A percentile compares a stretch with the other conserved stretches of the same genome.
phyloP scores from a whole-genome alignment of 306 rosid genomes.

The Begonia masoniana region DNA sequence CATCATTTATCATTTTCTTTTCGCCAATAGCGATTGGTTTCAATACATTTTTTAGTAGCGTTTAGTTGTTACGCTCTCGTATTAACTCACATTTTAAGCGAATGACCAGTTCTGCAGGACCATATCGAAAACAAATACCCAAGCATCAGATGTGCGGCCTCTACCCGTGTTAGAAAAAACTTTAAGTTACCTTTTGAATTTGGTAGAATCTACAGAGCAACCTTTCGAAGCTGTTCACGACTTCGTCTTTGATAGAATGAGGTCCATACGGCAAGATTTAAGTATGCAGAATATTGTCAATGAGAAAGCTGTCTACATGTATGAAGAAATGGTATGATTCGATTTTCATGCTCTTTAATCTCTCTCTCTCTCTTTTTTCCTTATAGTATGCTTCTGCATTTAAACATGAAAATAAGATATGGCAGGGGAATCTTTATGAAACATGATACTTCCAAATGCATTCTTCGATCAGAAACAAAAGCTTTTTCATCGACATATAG shows the following conservation, averaged over 20 bases:
- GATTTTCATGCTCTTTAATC: conserved; percentile 1
- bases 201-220: conserved; percentile 43
- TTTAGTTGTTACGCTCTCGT: background rate
- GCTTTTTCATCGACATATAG: too few species aligned
- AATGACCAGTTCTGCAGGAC: conserved; percentile 80
- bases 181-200: conserved; percentile 39
- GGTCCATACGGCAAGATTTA: conserved; percentile 89
- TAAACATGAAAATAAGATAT: too few species aligned
- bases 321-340: conserved; percentile 64
- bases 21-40: too few species aligned
- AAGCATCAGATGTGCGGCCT: conserved; percentile 70
- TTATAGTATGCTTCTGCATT: too few species aligned
- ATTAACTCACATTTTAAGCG: conserved; percentile 9
- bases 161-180: conserved; percentile 64
- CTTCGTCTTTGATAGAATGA: conserved; percentile 80
- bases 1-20: too few species aligned
- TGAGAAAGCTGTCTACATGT: conserved; percentile 47
- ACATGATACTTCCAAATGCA: background rate
- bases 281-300: conserved; percentile 64
- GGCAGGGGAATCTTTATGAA: background rate
- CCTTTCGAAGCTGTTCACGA: conserved; percentile 76
- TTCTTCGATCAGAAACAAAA: background rate
- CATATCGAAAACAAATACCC: conserved; percentile 38
- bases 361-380: background rate
- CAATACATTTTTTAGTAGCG: too few species aligned